Evolutionary conservation across 805 yeast genomes (phyloP).

Genomic region (Scheffersomyces coipomensis): DNA sequence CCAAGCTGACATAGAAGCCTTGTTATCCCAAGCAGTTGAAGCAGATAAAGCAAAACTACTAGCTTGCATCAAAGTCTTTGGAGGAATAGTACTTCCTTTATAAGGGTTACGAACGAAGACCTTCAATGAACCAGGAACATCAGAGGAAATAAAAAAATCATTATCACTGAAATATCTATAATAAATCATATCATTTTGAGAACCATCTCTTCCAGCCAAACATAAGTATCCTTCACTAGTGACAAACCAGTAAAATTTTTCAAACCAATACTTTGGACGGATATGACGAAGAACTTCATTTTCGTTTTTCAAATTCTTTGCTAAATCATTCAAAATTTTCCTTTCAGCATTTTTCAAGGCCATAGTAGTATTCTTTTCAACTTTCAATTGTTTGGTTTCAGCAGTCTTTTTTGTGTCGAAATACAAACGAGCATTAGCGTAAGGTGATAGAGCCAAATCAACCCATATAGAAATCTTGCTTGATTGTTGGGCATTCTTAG

Average conservation of each 20-base stretch:
- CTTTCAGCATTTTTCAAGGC: conserved; percentile 84
- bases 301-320: conserved; percentile 57
- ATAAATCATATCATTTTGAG: conserved; percentile 78
- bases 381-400: conserved; percentile 73
- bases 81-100: conserved; percentile 71
- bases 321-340: conserved; percentile 71
- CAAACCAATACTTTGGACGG: conserved; percentile 85
- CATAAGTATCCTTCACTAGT: conserved; percentile 86
- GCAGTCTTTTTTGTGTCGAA: conserved; percentile 77
- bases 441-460: conserved; percentile 71
- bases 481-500: conserved; percentile 4
- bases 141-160: conserved; percentile 74
- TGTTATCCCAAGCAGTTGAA: conserved; percentile 88
- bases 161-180: conserved; percentile 71
- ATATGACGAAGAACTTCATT: conserved; percentile 51
- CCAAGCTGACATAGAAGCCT: conserved; percentile 82
- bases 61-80: conserved; percentile 85
- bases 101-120: conserved; percentile 82
- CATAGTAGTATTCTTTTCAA: conserved; percentile 69
- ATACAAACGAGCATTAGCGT: conserved; percentile 83
- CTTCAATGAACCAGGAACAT: conserved; percentile 67
- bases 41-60: conserved; percentile 81
- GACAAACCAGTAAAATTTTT: conserved; percentile 92
- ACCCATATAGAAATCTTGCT: conserved; percentile 49
- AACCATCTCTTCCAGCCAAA: conserved; percentile 78